phyloP scores from a whole-genome alignment of 148 eudicot genomes.

The Pharnaceum exiguum region DNA sequence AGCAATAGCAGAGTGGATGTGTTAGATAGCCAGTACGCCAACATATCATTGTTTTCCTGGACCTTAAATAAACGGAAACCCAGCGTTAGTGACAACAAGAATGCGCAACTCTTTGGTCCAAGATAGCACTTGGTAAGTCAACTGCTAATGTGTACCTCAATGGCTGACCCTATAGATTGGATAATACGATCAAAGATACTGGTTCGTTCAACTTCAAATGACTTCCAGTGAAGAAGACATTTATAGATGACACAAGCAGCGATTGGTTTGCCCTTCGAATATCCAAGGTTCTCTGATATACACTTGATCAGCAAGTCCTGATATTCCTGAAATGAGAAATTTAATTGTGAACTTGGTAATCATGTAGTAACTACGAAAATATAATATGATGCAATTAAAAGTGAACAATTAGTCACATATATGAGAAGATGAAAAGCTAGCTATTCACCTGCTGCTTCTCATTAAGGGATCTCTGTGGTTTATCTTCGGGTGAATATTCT shows the following conservation, averaged over 20 bases:
- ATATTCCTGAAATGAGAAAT: conserved; percentile 59
- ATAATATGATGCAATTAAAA: conserved; percentile 1
- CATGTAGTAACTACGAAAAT: not conserved
- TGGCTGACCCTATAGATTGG: conserved; percentile 76
- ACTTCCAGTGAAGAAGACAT: conserved; percentile 97
- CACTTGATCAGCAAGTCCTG: conserved; percentile 90
- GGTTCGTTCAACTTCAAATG: conserved; percentile 96
- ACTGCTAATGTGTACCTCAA: conserved; percentile 49
- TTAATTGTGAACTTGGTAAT: not conserved
- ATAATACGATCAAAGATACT: conserved; percentile 87
- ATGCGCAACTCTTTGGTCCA: not conserved
- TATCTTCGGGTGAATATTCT: conserved; percentile 68
- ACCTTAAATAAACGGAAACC: conserved; percentile 44
- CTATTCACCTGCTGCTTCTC: conserved; percentile 88
- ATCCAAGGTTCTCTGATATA: conserved; percentile 86
- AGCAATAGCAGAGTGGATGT: conserved; percentile 80
- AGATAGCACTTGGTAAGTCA: not conserved
- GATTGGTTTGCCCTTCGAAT: conserved; percentile 82
- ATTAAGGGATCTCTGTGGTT: conserved; percentile 87
- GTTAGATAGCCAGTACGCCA: conserved; percentile 94
- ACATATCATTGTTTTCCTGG: conserved; percentile 67
- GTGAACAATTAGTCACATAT: not conserved
- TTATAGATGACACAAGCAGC: conserved; percentile 92
- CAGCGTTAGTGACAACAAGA: conserved; percentile 12
- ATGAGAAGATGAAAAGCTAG: not conserved